These are phyloP conservation scores for Venturiaceae sp. DNA, from an alignment of 2,329 filamentous ascomycete species.

Conservation along the genomic window DNA sequence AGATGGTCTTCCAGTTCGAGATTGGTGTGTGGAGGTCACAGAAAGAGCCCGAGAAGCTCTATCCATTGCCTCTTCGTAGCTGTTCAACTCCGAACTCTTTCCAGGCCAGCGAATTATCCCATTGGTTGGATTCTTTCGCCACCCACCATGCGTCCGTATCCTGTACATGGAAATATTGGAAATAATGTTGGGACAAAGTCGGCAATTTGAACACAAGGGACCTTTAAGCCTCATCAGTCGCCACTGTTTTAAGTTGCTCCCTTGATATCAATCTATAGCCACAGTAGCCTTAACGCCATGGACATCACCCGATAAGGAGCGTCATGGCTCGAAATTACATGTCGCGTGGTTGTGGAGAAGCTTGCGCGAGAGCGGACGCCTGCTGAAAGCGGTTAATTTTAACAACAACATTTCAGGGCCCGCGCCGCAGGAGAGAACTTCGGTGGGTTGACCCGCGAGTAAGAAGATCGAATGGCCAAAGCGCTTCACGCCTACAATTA, in stretches of 20 bases:
- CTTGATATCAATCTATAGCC: not conserved
- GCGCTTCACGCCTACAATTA: not conserved
- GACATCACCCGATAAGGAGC: not conserved
- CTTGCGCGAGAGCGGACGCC: not conserved
- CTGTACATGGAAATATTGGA: not conserved
- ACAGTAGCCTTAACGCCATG: not conserved
- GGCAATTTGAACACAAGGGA: not conserved
- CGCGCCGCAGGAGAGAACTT: not conserved
- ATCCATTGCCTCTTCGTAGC: not conserved
- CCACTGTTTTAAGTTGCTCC: not conserved
- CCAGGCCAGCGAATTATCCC: not conserved
- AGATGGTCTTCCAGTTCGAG: not conserved
- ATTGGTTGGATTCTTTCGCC: not conserved
- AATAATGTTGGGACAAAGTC: not conserved
- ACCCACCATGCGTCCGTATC: not conserved
- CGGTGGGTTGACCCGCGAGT: not conserved
- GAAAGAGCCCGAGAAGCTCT: not conserved
- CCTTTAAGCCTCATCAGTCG: not conserved
- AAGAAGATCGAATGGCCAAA: not conserved
- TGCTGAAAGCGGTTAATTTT: not conserved
- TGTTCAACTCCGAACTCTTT: not conserved
- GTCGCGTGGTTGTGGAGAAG: constrained; percentile 2
- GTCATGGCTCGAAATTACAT: not conserved
- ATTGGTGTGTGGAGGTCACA: not conserved
- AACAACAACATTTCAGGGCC: not conserved